Conservation (phyloP, 2,329 filamentous ascomycete genomes). For the Tolypocladium nubicola region DNA sequence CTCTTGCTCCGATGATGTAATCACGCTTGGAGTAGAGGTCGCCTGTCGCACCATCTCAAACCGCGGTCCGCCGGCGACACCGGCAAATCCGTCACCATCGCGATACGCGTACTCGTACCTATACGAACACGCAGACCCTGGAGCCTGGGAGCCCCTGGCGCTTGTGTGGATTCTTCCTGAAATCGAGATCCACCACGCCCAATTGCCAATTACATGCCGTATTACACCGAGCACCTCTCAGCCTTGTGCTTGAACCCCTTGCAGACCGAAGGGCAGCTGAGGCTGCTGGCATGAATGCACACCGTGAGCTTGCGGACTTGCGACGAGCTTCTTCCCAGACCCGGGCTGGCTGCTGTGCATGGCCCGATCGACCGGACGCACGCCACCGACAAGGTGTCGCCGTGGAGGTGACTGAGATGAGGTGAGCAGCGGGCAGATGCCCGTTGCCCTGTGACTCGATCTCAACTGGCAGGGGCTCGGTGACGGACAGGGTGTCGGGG, state of each 20-base stretch:
- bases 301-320: too few relatives aligned
- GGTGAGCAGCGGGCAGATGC: neutral
- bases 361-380: neutral
- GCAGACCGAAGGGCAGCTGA: neutral
- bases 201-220: neutral
- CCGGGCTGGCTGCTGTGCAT: neutral
- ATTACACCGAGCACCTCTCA: neutral
- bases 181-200: neutral
- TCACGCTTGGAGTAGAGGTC: neutral
- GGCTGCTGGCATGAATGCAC: too few relatives aligned
- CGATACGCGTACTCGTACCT: neutral
- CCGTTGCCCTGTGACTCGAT: too few relatives aligned
- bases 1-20: neutral
- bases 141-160: neutral
- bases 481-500: neutral
- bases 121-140: neutral
- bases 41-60: neutral
- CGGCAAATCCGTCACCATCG: constrained; percentile 2
- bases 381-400: neutral
- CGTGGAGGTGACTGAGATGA: neutral
- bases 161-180: neutral
- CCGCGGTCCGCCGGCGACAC: constrained; percentile 7
- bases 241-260: neutral
- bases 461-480: too few relatives aligned
- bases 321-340: neutral